These are phyloP conservation scores for Backusella tarrabulga DNA, from an alignment of 192 early-diverging fungal species.

Conservation along the genomic window DNA sequence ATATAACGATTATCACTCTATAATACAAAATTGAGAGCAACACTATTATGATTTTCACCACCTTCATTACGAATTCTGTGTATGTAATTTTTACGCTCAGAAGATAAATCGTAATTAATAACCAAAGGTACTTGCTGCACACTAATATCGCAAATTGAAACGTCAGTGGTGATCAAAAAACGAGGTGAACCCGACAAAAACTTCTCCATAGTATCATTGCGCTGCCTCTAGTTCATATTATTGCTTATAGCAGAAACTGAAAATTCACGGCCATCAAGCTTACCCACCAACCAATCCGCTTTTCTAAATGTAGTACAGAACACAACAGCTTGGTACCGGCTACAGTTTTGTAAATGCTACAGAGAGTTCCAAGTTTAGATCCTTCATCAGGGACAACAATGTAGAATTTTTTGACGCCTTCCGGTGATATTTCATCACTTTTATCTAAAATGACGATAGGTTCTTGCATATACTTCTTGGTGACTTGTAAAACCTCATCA, in stretches of 20 bases:
- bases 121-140: conserved; percentile 99
- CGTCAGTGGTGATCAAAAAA: conserved; percentile 97
- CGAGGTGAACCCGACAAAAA: conserved; percentile 96
- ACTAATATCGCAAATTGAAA: conserved; percentile 97
- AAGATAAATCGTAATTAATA: conserved; percentile 95
- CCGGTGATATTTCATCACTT: conserved; percentile 91
- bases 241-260: conserved; percentile 98
- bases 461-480: conserved; percentile 97
- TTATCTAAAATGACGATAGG: conserved; percentile 98
- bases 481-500: conserved; percentile 90
- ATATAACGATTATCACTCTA: conserved; percentile 87
- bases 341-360: conserved; percentile 97
- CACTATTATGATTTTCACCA: conserved; percentile 99
- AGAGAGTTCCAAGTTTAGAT: conserved; percentile 98
- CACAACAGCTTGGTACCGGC: conserved; percentile 97
- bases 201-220: conserved; percentile 97
- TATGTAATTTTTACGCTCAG: conserved; percentile 98
- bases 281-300: conserved; percentile 98
- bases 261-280: conserved; percentile 86
- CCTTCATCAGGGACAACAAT: conserved; percentile 98
- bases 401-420: conserved; percentile 94
- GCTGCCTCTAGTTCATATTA: conserved; percentile 95
- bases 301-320: conserved; percentile 99
- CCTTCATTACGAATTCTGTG: conserved; percentile 99
- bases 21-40: conserved; percentile 99